These are phyloP conservation scores for Neofusicoccum parvum DNA, from an alignment of 2,329 filamentous ascomycete species.

Conservation along the genomic window DNA sequence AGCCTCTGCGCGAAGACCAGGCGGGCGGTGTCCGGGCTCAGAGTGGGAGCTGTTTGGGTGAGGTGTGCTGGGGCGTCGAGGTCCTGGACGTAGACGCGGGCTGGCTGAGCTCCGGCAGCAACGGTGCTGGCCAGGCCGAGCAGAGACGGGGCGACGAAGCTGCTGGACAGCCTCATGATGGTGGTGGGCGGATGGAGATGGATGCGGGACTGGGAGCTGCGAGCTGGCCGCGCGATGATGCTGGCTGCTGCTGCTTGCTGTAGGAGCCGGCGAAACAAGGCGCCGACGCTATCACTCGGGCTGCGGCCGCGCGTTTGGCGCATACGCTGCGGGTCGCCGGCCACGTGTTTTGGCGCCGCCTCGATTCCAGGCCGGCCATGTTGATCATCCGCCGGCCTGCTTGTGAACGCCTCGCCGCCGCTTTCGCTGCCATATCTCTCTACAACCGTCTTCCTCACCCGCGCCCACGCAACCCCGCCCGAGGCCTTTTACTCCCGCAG, in stretches of 20 bases:
- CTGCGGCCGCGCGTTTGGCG: not conserved
- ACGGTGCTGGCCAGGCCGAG: slow-evolving; percentile 36
- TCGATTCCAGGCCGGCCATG: not conserved
- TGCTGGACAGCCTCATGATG: slow-evolving; percentile 50
- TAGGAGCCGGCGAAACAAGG: slow-evolving; percentile 12
- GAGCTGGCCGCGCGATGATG: slow-evolving; percentile 10
- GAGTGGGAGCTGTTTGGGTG: slow-evolving; percentile 30
- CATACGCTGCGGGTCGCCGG: not conserved
- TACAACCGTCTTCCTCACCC: not conserved
- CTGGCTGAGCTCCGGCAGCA: not conserved
- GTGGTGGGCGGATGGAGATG: slow-evolving; percentile 22
- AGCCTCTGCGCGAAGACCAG: slow-evolving; percentile 55
- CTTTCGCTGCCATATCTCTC: slow-evolving; percentile 12
- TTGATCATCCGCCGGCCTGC: slow-evolving; percentile 7
- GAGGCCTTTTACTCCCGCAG: not conserved
- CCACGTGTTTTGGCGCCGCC: too few relatives aligned
- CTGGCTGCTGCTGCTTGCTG: not conserved
- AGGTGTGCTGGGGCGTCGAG: slow-evolving; percentile 25
- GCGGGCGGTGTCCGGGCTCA: slow-evolving; percentile 49
- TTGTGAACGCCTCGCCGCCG: slow-evolving; percentile 18
- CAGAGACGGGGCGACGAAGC: slow-evolving; percentile 44
- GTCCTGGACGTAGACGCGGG: slow-evolving; percentile 19
- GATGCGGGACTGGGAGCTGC: not conserved
- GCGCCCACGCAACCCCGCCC: not conserved
- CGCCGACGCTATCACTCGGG: not conserved